Evolutionary conservation across 2,329 filamentous ascomycete species (phyloP).

Genomic region (Lasiodiplodia citricola): DNA sequence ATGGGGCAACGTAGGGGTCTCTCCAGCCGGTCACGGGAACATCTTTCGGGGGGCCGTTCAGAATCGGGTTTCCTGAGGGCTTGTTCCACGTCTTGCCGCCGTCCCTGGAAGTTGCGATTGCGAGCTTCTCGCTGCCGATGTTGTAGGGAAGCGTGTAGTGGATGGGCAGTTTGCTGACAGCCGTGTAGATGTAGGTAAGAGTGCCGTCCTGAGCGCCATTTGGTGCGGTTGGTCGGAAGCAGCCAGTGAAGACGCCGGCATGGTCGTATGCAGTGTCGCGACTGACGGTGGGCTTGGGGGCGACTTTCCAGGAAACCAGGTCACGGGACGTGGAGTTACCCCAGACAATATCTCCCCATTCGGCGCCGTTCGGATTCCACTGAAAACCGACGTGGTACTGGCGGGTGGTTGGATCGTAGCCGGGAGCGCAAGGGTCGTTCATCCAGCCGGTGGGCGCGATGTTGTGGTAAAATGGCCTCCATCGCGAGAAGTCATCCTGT

Average conservation of each 20-base stretch:
- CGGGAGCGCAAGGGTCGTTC: conserved; percentile 52
- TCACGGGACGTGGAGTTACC: conserved; percentile 46
- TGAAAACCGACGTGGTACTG: conserved; percentile 52
- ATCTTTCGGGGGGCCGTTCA: conserved; percentile 41
- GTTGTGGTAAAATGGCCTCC: conserved; percentile 41
- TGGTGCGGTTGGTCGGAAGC: conserved; percentile 36
- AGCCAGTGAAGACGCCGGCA: conserved; percentile 51
- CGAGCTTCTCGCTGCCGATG: conserved; percentile 44
- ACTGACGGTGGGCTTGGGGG: conserved; percentile 30
- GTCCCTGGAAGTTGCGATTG: conserved; percentile 46
- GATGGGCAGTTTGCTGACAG: conserved; percentile 47
- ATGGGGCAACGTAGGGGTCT: conserved; percentile 47
- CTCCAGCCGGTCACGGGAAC: conserved; percentile 49
- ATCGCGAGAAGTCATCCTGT: conserved; percentile 7
- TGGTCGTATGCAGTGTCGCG: conserved; percentile 46
- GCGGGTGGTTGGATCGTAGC: conserved; percentile 46
- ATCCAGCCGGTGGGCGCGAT: conserved; percentile 48
- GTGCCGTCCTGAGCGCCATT: conserved; percentile 34
- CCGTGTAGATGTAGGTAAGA: conserved; percentile 49
- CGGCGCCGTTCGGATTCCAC: conserved; percentile 49
- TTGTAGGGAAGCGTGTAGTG: conserved; percentile 48
- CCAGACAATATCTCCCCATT: conserved; percentile 53
- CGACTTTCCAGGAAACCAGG: conserved; percentile 45
- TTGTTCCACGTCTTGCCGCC: conserved; percentile 47
- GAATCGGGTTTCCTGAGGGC: conserved; percentile 44